Base-by-base conservation (phyloP, 2,329 filamentous ascomycete species). In the Paecilomyces dactylethromorphus region DNA sequence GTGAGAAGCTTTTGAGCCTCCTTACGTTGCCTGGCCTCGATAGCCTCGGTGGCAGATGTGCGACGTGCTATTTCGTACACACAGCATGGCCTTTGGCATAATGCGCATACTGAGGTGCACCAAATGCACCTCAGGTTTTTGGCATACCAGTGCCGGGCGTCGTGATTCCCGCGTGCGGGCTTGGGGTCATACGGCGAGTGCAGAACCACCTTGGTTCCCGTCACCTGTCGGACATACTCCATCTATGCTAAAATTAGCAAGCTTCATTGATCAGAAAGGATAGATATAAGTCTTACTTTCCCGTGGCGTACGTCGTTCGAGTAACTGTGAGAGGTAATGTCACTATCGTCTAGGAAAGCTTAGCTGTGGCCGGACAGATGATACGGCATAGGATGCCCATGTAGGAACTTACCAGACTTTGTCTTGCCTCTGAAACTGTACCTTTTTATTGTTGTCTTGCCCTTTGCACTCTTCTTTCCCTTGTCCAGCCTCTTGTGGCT, bases 41-140 rank as follows among this genome's bases (percentile, higher is more conserved):
- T 39, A 3, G 60, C 61, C 15, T 62, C 54, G 18, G 64, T 57
- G 22, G 62, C 57, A 13, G 59, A 49, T 3, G 57, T 60, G 12
- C 51, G 24, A 7, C 32, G 35, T 7, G 58, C 58, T 35, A 65
- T 62, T 58, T 65, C 60, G 56, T 65, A 70, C n/a, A 71, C 64
- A 56, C 73, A 75, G 61, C 73, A 75, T 8, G 68, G 56, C 15
- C 57, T 62, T 18, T 61, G 59, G 56, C 73, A 75, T 53, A 67
- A 49, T 10, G 67, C 64, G 56, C 73, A 75, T 39, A 56, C 56
- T 8, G 58, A 66, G 11, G 56, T 32, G 56, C 72, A 74, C 24
- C 57, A 61, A 3, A 64, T 67, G 62, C 73, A 75, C 51, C 66
- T 64, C 18, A 74, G 65, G 55, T 74, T 73, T 59, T 62, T 71